Evolutionary conservation across 2,329 filamentous ascomycete species (phyloP).

Genomic region (Aspergillaceae sp.): DNA sequence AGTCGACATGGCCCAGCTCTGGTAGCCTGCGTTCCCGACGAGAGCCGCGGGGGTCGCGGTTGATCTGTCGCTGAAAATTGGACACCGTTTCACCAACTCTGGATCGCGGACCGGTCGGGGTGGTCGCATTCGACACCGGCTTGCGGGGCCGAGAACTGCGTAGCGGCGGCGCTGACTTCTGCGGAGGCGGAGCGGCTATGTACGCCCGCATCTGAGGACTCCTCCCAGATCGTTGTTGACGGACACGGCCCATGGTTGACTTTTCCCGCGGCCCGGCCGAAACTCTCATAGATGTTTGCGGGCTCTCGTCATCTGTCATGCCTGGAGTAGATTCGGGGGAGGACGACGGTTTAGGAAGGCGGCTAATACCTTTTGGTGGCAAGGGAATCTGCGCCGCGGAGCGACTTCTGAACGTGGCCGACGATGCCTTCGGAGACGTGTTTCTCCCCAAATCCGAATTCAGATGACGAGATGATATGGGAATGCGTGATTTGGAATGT

Average conservation of each 20-base stretch:
- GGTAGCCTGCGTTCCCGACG: conserved; percentile 41
- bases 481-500: conserved; percentile 39
- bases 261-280: conserved; percentile 27
- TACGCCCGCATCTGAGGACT: conserved; percentile 61
- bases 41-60: conserved; percentile 22
- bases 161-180: conserved; percentile 62
- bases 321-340: conserved; percentile 21
- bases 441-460: conserved; percentile 31
- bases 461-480: conserved; percentile 33
- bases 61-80: conserved; percentile 31
- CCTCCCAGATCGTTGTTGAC: conserved; percentile 37
- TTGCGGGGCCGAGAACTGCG: conserved; percentile 75
- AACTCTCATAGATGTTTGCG: conserved; percentile 22
- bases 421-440: conserved; percentile 20
- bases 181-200: conserved; percentile 60
- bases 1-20: conserved; percentile 70
- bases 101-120: conserved; percentile 59
- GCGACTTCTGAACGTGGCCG: conserved; percentile 24
- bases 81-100: conserved; percentile 53
- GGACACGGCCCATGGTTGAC: conserved; percentile 15
- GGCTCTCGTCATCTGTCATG: conserved; percentile 17
- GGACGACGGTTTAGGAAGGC: conserved; percentile 31
- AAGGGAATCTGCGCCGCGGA: conserved; percentile 22
- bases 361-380: conserved; percentile 33
- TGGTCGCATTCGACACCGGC: conserved; percentile 62